Evolutionary conservation across 2,329 filamentous ascomycete genomes (phyloP).

Genomic region (Reticulascus tulasneorum): DNA sequence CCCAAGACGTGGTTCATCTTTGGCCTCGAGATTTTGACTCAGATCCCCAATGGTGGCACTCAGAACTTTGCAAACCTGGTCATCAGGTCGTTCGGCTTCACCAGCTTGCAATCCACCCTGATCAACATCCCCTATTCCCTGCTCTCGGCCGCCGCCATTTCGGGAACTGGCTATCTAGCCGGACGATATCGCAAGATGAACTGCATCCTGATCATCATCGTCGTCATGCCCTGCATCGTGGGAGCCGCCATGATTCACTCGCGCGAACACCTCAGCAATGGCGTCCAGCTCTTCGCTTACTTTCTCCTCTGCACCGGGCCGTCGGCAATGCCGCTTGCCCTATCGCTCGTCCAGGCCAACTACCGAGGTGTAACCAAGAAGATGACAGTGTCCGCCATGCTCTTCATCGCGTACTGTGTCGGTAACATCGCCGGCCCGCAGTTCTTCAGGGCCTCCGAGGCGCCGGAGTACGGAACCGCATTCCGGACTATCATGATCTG

Average conservation of each 20-base stretch:
- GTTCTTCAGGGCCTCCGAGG: slow-evolving; percentile 46
- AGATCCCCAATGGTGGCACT: slow-evolving; percentile 61
- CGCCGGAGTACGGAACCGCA: slow-evolving; percentile 48
- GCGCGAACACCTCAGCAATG: slow-evolving; percentile 33
- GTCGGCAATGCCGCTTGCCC: slow-evolving; percentile 48
- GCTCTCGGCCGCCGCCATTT: slow-evolving; percentile 43
- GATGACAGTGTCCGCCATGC: slow-evolving; percentile 52
- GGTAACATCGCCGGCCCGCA: slow-evolving; percentile 56
- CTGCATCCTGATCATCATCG: slow-evolving; percentile 46
- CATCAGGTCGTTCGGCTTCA: slow-evolving; percentile 52
- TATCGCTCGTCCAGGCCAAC: slow-evolving; percentile 53
- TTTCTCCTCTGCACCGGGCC: slow-evolving; percentile 53
- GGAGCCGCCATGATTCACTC: slow-evolving; percentile 51
- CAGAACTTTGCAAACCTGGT: slow-evolving; percentile 57
- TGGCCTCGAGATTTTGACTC: slow-evolving; percentile 45
- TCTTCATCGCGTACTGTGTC: slow-evolving; percentile 52
- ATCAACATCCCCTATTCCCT: slow-evolving; percentile 58
- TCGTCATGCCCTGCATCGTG: slow-evolving; percentile 46
- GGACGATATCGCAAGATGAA: slow-evolving; percentile 47
- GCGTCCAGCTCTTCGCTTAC: slow-evolving; percentile 52
- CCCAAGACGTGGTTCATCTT: slow-evolving; percentile 60
- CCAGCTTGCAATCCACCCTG: slow-evolving; percentile 48
- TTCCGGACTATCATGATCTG: slow-evolving; percentile 54
- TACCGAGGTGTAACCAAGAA: slow-evolving; percentile 57
- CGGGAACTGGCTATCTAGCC: slow-evolving; percentile 45